These are phyloP conservation scores for Aurinia saxatilis DNA, from an alignment of 345 rosid genomes.

Conservation along the genomic window DNA sequence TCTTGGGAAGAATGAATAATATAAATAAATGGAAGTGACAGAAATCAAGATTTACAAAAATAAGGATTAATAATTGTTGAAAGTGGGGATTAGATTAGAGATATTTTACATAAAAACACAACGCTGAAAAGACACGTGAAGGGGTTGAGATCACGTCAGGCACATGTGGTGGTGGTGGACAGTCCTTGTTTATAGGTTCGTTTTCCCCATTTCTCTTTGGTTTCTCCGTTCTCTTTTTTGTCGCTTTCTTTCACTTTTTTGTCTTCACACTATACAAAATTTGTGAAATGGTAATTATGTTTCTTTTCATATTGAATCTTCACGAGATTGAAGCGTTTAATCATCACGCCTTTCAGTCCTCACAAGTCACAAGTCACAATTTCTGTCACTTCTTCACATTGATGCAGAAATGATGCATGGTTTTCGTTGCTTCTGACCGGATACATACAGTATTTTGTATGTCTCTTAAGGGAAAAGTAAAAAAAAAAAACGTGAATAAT, in stretches of 20 bases:
- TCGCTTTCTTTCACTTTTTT: not conserved
- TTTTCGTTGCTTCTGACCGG: too few relatives aligned
- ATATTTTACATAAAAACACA: not conserved
- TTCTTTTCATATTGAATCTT: too few relatives aligned
- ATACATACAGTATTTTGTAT: too few relatives aligned
- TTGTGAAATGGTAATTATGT: too few relatives aligned
- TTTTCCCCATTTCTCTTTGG: constrained; percentile 16
- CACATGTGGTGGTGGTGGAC: constrained; percentile 19
- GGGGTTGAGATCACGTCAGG: constrained; percentile 27
- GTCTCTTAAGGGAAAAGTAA: too few relatives aligned
- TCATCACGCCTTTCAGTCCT: not conserved
- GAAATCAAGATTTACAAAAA: not conserved
- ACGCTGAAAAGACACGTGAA: constrained; percentile 24
- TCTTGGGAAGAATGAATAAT: not conserved
- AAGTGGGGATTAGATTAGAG: constrained; percentile 4
- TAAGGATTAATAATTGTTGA: not conserved
- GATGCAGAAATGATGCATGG: too few relatives aligned
- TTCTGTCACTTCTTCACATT: not conserved
- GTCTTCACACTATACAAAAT: too few relatives aligned
- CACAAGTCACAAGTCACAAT: not conserved
- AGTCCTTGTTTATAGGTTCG: constrained; percentile 2
- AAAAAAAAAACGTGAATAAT: too few relatives aligned
- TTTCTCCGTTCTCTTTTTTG: constrained; percentile 33
- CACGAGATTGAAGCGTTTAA: not conserved
- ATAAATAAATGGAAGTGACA: not conserved